Evolutionary conservation across 148 eudicot species (phyloP).

Genomic region (Drosera capensis): DNA sequence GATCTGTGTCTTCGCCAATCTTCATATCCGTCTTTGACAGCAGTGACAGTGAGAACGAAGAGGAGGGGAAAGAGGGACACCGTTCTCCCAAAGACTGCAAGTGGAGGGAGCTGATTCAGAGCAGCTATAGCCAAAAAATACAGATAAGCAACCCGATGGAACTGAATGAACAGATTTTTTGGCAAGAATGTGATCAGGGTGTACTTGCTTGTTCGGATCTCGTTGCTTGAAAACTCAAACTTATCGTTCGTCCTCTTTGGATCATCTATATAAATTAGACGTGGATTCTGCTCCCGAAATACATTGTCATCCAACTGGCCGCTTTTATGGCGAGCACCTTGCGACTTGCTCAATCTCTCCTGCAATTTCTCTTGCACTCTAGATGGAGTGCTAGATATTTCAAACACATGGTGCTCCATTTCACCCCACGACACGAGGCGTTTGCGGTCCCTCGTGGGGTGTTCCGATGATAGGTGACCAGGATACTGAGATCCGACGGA

Average conservation of each 20-base stretch:
- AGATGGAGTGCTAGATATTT: constrained; percentile 34
- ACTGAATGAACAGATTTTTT: constrained; percentile 88
- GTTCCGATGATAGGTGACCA: constrained; percentile 18
- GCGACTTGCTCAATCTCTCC: constrained; percentile 32
- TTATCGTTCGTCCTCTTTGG: constrained; percentile 57
- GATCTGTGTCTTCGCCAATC: constrained; percentile 98
- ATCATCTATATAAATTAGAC: constrained; percentile 38
- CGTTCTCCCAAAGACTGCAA: constrained; percentile 95
- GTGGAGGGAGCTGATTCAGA: constrained; percentile 96
- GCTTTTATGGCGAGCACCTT: constrained; percentile 37
- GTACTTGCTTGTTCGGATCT: constrained; percentile 85
- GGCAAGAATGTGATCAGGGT: constrained; percentile 79
- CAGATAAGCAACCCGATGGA: constrained; percentile 85
- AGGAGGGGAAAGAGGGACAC: constrained; percentile 91
- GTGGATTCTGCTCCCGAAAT: constrained; percentile 45
- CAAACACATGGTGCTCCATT: constrained; percentile 39
- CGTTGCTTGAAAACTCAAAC: constrained; percentile 64
- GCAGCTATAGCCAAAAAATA: constrained; percentile 88
- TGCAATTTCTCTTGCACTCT: constrained; percentile 27
- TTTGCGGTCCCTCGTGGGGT: constrained; percentile 38
- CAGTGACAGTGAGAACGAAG: constrained; percentile 83
- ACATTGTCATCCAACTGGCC: constrained; percentile 59
- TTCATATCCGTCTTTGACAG: constrained; percentile 93
- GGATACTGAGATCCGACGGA: constrained; percentile 23
- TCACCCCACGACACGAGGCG: constrained; percentile 67